phyloP scores from a whole-genome alignment of 306 rosid species.

The Lathyrus oleraceus region DNA sequence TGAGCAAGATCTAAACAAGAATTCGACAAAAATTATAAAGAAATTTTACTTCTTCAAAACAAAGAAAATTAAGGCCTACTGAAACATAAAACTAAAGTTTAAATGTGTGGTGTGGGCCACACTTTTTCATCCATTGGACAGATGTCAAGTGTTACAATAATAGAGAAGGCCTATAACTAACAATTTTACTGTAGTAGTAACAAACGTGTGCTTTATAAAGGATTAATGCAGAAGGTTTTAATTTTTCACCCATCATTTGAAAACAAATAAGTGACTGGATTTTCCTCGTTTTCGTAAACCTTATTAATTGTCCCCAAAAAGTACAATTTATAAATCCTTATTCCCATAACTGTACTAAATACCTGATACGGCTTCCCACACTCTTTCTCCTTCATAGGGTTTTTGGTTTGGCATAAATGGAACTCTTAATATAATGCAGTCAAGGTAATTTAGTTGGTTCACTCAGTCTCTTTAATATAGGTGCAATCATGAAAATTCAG shows the following conservation, averaged over 20 bases:
- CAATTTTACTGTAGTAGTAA: not conserved
- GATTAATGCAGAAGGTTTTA: not conserved
- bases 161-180: not conserved
- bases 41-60: slow-evolving; percentile 13
- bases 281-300: not conserved
- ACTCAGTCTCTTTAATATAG: not conserved
- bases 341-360: not conserved
- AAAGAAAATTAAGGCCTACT: not conserved
- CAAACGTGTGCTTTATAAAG: not conserved
- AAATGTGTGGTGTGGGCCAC: not conserved
- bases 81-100: not conserved
- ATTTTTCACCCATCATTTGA: not conserved
- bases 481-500: not conserved
- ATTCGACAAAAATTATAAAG: not conserved
- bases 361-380: not conserved
- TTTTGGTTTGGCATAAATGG: slow-evolving; percentile 7
- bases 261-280: not conserved
- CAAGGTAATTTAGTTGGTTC: not conserved
- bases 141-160: not conserved
- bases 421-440: not conserved
- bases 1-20: slow-evolving; percentile 58
- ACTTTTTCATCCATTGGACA: not conserved
- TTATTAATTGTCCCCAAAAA: not conserved
- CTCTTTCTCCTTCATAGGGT: slow-evolving; percentile 9
- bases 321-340: not conserved